Evolutionary conservation across 2,329 filamentous ascomycete genomes (phyloP).

Genomic region (Aspergillus brunneoviolaceus): DNA sequence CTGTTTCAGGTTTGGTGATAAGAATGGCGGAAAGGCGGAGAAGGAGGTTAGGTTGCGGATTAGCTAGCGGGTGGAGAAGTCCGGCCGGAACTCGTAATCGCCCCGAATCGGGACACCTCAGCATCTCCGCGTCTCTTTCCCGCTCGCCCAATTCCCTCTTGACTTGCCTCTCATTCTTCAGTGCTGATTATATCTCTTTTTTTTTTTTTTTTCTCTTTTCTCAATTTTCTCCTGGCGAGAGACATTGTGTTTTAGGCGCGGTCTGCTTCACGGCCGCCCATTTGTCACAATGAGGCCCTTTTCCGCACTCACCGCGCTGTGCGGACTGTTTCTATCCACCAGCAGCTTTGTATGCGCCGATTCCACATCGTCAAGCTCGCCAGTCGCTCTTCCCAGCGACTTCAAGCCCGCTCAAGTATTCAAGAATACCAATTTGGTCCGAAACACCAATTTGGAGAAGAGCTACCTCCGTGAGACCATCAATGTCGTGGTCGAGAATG

Average conservation of each 20-base stretch:
- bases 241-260: conserved; percentile 23
- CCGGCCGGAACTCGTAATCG: conserved; percentile 25
- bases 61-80: conserved; percentile 28
- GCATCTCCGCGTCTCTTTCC: conserved; percentile 28
- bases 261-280: conserved; percentile 28
- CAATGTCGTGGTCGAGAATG: conserved; percentile 93
- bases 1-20: conserved; percentile 7
- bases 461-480: conserved; percentile 84
- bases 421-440: conserved; percentile 88
- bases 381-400: conserved; percentile 39
- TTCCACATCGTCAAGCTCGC: conserved; percentile 28
- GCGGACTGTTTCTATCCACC: conserved; percentile 36
- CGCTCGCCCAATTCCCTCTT: conserved; percentile 6
- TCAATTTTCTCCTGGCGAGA: conserved; percentile 23
- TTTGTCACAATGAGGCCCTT: conserved; percentile 42
- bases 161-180: conserved; percentile 2
- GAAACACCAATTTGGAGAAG: conserved; percentile 89
- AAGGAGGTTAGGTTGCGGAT: conserved; percentile 18
- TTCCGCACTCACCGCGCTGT: conserved; percentile 37
- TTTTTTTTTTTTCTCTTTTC: background rate
- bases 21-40: conserved; percentile 18
- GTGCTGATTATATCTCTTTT: background rate
- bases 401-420: conserved; percentile 90
- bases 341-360: conserved; percentile 35
- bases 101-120: conserved; percentile 39